Percentiles rank a stretch among this genome's conserved stretches.
phyloP scores from a whole-genome alignment of 2,329 filamentous ascomycete genomes.

The Hypoxylon sp. region DNA sequence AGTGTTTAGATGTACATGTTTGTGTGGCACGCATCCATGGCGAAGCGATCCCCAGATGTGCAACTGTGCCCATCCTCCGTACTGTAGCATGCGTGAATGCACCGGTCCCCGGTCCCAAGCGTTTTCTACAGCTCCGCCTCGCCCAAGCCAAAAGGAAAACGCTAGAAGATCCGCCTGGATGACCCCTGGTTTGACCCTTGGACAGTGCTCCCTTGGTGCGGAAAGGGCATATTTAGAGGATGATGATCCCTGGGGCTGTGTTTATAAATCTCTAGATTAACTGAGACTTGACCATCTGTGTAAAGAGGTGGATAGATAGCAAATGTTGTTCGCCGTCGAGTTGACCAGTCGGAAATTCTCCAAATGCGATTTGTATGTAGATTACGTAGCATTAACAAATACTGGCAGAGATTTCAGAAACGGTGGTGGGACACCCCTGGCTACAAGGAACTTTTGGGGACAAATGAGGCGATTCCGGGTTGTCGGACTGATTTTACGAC shows the following conservation, averaged over 20 bases:
- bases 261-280: constrained; percentile 7
- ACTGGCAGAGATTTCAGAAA: constrained; percentile 4
- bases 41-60: constrained; percentile 39
- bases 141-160: constrained; percentile 34
- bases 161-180: constrained; percentile 44
- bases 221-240: constrained; percentile 28
- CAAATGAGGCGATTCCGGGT: constrained; percentile 20
- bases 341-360: constrained; percentile 2
- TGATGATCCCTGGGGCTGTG: constrained; percentile 37
- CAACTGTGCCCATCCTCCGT: constrained; percentile 8
- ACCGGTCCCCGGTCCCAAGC: constrained; percentile 10
- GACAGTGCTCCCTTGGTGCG: constrained; percentile 20
- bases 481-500: constrained; percentile 24
- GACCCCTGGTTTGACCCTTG: constrained; percentile 33
- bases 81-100: constrained; percentile 5
- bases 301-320: constrained; percentile 1
- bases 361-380: background rate
- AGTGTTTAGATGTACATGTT: constrained; percentile 21
- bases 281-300: background rate
- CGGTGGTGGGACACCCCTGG: constrained; percentile 7
- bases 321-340: background rate
- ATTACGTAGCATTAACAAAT: background rate
- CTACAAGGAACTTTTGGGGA: constrained; percentile 11
- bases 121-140: constrained; percentile 38
- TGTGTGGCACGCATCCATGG: constrained; percentile 26